Base-by-base conservation (phyloP, 1,284 basidiomycete species). In the Ustilago esculenta region DNA sequence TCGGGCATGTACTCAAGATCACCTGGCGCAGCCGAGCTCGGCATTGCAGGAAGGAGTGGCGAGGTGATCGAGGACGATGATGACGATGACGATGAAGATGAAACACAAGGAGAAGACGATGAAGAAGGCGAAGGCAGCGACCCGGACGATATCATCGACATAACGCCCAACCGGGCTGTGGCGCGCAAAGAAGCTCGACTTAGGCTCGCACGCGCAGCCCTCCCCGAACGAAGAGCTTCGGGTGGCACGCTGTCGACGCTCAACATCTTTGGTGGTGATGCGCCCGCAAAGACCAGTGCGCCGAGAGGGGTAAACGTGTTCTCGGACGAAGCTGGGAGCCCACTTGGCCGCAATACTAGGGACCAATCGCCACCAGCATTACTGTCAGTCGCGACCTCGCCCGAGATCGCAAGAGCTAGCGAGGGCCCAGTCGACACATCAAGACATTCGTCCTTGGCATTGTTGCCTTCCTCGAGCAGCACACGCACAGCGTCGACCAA, bases 111-210 rank as follows among this genome's bases (percentile, higher is more conserved):
- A 15, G 60, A 48, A 20, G 52, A 46, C 12, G 57, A 53, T 17
- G 65, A 64, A 27, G 64, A 58, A 29, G 64, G 48, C 27, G 52
- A 53, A 24, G 60, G 57, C 17, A 63, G 52, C 34, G 72, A 73
- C 43, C 67, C 72, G 15, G 57, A 73, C 41, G 72, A 73, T 33
- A 73, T 73, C 11, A 68, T 73, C 51, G 72, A 73, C 48, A 71
- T 73, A 23, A 66, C 72, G 3, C 55, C 67, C 7, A 70, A 73
- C 17, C 61, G 67, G 1, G 55, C 46, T 14, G 59, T 73, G 0
- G 60, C 64, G 8, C 58, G 68, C 20, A 61, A 73, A n/a, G 67
- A 64, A 25, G 68, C 72, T 10, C 33, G 67, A 11, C 41, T 66
- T 11, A 42, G 72, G 10, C 53, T 73, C n/a, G 72, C 72, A 1